phyloP scores from a whole-genome alignment of 2,329 filamentous ascomycete species.

The Tricladium varicosporioides region DNA sequence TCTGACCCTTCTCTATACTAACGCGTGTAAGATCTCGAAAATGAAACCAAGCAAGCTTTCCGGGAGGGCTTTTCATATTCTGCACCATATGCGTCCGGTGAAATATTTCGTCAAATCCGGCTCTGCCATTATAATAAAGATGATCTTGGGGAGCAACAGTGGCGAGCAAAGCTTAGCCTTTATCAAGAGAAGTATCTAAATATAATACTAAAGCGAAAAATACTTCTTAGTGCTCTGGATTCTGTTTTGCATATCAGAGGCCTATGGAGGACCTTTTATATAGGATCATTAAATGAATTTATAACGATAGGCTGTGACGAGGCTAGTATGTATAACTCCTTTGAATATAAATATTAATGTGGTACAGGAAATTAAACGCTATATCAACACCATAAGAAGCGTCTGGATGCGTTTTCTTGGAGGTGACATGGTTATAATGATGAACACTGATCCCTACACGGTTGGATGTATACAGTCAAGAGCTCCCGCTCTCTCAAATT shows the following conservation, averaged over 20 bases:
- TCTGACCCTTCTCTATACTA: constrained; percentile 2
- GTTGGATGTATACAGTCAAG: constrained; percentile 13
- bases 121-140: constrained; percentile 12
- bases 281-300: constrained; percentile 9
- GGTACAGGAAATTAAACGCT: constrained; percentile 11
- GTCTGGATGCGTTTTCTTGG: constrained; percentile 7
- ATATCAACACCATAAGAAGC: constrained; percentile 7
- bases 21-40: constrained; percentile 7
- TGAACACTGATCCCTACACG: constrained; percentile 4
- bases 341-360: constrained; percentile 5
- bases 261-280: constrained; percentile 8
- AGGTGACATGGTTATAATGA: constrained; percentile 7
- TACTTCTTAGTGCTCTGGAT: constrained; percentile 11
- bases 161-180: constrained; percentile 5
- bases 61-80: constrained; percentile 13
- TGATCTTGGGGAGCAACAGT: constrained; percentile 3
- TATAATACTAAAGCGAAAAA: constrained; percentile 6
- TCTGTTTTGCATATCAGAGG: constrained; percentile 11
- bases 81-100: constrained; percentile 8
- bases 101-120: constrained; percentile 14
- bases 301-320: constrained; percentile 8
- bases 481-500: constrained; percentile 11
- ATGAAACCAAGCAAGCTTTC: constrained; percentile 9
- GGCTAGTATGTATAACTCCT: not conserved
- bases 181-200: constrained; percentile 5